Evolutionary conservation across 2,329 filamentous ascomycete species (phyloP), one percentile per base, ranked within the genome.

Genomic region (Diaporthe humulicola): DNA sequence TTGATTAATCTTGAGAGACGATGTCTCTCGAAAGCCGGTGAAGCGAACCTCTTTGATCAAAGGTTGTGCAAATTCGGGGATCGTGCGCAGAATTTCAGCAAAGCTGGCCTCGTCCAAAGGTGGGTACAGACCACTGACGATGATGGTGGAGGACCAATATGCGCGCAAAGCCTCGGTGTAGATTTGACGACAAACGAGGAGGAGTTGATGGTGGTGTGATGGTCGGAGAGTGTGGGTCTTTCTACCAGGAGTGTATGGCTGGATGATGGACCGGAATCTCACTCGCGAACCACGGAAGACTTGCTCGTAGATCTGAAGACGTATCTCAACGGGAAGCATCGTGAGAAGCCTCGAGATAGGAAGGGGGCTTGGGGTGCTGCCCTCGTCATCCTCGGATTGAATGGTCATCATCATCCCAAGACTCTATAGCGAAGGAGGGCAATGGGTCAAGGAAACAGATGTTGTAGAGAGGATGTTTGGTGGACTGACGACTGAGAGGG

Each of bases 191-290:
- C 58, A 45, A 38, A 14, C 38, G 17, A 61, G 58, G 38, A 61
- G 58, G 38, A 61, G 58, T n/a, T 45, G 58, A 6, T 45, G 9
- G 17, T 61, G 58, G 15, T 28, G 58, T 30, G 58, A n/a, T 7
- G 38, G 58, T 42, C 58, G 58, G 5, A 61, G 58, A 2, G 15
- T 14, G 1, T 28, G 8, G 4, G 1, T 19, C 25, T 30, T 30
- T 14, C 17, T 19, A n/a, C 1, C 1, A 12, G 15, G 38, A 1
- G 5, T 2, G 6, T 5, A 14, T 28, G 12, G 25, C 8, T 3
- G 7, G 38, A 42, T 15, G 38, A 42, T 15, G 19, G 38, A 10
- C 1, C 9, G 4, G 15, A 45, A 14, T 12, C 7, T 45, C 1
- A 10, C 38, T 15, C 58, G 38, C 4, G 58, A 61, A 4, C 58